Evolutionary conservation across 2,329 filamentous ascomycete genomes (phyloP).

Genomic region (Colletotrichum theobromicola): DNA sequence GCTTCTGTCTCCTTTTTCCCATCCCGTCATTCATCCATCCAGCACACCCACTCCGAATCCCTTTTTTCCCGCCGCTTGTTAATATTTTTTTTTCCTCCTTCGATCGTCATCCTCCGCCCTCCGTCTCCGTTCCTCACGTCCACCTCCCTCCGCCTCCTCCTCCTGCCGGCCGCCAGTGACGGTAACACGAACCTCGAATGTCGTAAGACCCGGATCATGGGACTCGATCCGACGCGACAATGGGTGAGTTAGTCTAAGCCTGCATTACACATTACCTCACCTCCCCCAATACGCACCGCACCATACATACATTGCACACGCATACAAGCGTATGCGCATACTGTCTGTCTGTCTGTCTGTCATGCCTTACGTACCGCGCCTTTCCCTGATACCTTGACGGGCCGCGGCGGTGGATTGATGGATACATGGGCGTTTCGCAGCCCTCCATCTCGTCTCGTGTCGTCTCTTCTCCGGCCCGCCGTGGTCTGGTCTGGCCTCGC

Average conservation of each 20-base stretch:
- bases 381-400: not conserved
- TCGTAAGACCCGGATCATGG: conserved; percentile 34
- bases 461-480: not conserved
- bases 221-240: conserved; percentile 36
- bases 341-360: not conserved
- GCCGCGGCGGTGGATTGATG: not conserved
- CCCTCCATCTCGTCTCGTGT: conserved; percentile 6
- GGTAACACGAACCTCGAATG: conserved; percentile 19
- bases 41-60: not conserved
- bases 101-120: not conserved
- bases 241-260: conserved; percentile 35
- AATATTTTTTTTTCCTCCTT: not conserved
- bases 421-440: not conserved
- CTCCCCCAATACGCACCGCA: not conserved
- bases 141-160: not conserved
- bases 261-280: not conserved
- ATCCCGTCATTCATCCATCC: not conserved
- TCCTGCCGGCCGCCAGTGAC: not conserved
- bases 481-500: conserved; percentile 6
- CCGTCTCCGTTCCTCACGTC: not conserved
- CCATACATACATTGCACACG: not conserved
- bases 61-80: not conserved
- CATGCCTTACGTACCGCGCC: not conserved
- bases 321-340: not conserved
- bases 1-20: not conserved